Evolutionary conservation across 2,329 filamentous ascomycete species (phyloP).

Genomic region (Xylariaceae sp.): DNA sequence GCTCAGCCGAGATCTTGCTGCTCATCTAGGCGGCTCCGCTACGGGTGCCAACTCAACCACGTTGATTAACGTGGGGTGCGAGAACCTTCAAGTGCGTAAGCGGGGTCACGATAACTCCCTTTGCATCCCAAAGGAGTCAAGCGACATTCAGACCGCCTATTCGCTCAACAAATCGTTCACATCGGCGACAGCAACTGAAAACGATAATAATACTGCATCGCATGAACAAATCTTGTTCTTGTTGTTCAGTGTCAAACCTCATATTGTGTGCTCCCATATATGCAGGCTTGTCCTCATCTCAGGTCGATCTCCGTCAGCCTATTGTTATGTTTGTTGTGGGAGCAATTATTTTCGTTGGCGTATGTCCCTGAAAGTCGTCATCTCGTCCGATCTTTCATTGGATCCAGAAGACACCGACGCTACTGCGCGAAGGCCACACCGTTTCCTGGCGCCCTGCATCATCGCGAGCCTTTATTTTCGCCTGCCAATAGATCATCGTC

Average conservation of each 20-base stretch:
- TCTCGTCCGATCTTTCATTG: slow-evolving; percentile 3
- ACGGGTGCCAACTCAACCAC: neutral
- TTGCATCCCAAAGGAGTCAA: slow-evolving; percentile 16
- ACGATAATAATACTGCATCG: slow-evolving; percentile 6
- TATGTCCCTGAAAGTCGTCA: neutral
- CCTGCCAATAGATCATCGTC: slow-evolving; percentile 4
- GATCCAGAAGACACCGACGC: neutral
- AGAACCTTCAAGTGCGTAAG: slow-evolving; percentile 6
- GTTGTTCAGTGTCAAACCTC: too few relatives aligned
- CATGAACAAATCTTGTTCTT: too few relatives aligned
- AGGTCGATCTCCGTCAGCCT: too few relatives aligned
- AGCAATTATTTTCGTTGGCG: too few relatives aligned
- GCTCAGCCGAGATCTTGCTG: neutral
- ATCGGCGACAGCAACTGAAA: slow-evolving; percentile 6
- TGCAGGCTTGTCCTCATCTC: too few relatives aligned
- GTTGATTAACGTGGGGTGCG: neutral
- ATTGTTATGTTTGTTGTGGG: too few relatives aligned
- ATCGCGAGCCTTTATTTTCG: slow-evolving; percentile 1
- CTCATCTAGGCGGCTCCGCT: too few relatives aligned
- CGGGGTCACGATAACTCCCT: slow-evolving; percentile 24
- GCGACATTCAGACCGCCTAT: slow-evolving; percentile 23
- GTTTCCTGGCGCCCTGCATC: slow-evolving; percentile 2
- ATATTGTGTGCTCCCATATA: too few relatives aligned
- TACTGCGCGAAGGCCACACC: slow-evolving; percentile 4
- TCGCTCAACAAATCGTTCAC: slow-evolving; percentile 13